phyloP scores from a whole-genome alignment of 2,329 filamentous ascomycete genomes.

The Bipolaris victoriae region DNA sequence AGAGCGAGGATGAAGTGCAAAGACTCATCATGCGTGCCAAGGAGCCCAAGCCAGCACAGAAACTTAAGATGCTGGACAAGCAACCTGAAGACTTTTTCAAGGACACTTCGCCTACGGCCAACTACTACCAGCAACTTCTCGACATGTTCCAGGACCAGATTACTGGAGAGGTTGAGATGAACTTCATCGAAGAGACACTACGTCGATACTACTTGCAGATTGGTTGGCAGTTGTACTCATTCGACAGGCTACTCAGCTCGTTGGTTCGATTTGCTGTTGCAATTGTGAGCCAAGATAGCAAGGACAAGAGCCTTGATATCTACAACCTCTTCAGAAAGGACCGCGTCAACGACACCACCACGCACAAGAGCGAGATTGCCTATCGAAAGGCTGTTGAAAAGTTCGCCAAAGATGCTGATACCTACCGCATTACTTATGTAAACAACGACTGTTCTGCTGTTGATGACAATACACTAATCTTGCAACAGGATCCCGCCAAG shows the following conservation, averaged over 20 bases:
- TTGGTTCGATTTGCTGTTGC: constrained; percentile 79
- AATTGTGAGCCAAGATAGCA: constrained; percentile 84
- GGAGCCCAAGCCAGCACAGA: constrained; percentile 78
- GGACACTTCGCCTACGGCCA: constrained; percentile 65
- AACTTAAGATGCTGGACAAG: constrained; percentile 83
- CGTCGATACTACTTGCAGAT: constrained; percentile 89
- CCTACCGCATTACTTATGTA: constrained; percentile 91
- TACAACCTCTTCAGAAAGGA: constrained; percentile 85
- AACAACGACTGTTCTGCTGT: constrained; percentile 51
- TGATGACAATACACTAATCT: constrained; percentile 32
- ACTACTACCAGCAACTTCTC: constrained; percentile 85
- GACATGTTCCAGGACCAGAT: constrained; percentile 87
- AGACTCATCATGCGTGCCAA: constrained; percentile 76
- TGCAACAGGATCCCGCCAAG: constrained; percentile 62
- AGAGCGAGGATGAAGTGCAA: constrained; percentile 73
- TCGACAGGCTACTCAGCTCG: constrained; percentile 84
- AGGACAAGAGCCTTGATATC: constrained; percentile 93
- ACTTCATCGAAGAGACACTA: constrained; percentile 85
- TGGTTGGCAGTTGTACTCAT: constrained; percentile 92
- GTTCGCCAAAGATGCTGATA: constrained; percentile 87
- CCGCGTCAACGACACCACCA: constrained; percentile 82
- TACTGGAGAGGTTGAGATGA: constrained; percentile 79
- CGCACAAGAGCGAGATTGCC: constrained; percentile 86
- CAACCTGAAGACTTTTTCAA: constrained; percentile 76
- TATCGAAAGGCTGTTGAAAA: constrained; percentile 92